Base-by-base conservation (phyloP, 768 basidiomycete genomes). In the Boletus fagicola region DNA sequence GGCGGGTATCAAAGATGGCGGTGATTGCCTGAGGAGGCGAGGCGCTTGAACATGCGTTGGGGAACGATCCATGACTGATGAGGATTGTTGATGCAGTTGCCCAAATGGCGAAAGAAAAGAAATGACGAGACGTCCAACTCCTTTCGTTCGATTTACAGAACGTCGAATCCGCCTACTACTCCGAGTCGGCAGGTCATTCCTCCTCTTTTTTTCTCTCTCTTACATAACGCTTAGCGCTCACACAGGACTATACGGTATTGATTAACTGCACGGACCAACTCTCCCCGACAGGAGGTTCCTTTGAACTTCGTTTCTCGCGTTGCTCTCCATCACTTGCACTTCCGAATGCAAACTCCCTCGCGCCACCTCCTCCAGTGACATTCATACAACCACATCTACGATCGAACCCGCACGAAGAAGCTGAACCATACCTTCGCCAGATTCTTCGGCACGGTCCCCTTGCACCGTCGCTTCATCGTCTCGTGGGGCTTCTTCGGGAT, bases 1-100 rank as follows among this genome's bases (percentile, higher is more conserved):
- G 92, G 90, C 91, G 40, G 45, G 90, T 96, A 31, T 92, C 91
- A n/a, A 95, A 94, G 74, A 93, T 94, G 82, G 91, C 94, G 13
- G 90, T 94, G 28, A 93, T 96, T 54, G 94, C 93, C 13, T 83
- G 92, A 58, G 91, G 94, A 76, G 85, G 92, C 91, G 67, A 56
- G 77, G n/a, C 48, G 12, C 5, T 55, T 40, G 44, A 3, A 30
- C 15, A 24, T 1, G 0, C 26, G 18, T 47, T 28, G 16, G 30
- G 26, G 20, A 30, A 33, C 3, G 4, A 2, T 44, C 0, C 24
- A 1, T 53, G 45, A 16, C 58, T 62, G 13, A 58, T 28, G 30
- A 33, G 16, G 5, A 24, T 38, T 48, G 2, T 52, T 33, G 51
- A 18, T 50, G 4, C 55, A 92, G 94, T 95, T 40, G 90, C 87